Percentiles rank a stretch among this genome's conserved stretches.
Evolutionary conservation across 2,329 filamentous ascomycete species (phyloP).

Genomic region (Fusarium oxysporum): DNA sequence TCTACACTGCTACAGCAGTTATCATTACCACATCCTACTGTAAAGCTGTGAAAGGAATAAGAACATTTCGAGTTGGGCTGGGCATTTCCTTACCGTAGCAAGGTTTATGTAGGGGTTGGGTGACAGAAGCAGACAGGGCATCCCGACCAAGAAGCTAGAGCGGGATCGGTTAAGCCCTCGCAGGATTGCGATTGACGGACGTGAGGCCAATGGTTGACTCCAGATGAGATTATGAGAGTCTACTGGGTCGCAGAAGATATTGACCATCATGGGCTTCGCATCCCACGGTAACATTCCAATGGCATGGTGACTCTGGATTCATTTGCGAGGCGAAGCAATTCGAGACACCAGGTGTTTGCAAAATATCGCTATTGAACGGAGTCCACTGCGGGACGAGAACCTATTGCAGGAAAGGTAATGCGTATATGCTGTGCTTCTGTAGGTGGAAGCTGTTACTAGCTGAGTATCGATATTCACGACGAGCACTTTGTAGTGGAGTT

Average conservation of each 20-base stretch:
- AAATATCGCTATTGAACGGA: neutral
- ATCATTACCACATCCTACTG: slow-evolving; percentile 22
- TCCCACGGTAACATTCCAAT: slow-evolving; percentile 8
- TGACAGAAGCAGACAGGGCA: slow-evolving; percentile 22
- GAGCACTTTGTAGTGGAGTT: neutral
- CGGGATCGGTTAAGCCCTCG: slow-evolving; percentile 39
- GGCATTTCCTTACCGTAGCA: neutral
- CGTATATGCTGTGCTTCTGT: slow-evolving; percentile 2
- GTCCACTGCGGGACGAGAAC: neutral
- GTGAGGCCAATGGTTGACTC: slow-evolving; percentile 44
- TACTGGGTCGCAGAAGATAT: slow-evolving; percentile 46
- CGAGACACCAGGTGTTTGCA: neutral
- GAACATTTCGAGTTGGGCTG: slow-evolving; percentile 19
- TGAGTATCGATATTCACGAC: neutral
- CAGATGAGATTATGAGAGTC: slow-evolving; percentile 23
- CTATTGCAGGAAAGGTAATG: slow-evolving; percentile 3
- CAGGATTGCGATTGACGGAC: slow-evolving; percentile 46
- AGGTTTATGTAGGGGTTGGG: slow-evolving; percentile 17
- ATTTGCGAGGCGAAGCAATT: slow-evolving; percentile 13
- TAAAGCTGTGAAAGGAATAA: neutral
- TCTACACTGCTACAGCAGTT: slow-evolving; percentile 7
- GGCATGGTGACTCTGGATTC: slow-evolving; percentile 5
- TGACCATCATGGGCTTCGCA: slow-evolving; percentile 29
- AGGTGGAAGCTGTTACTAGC: slow-evolving; percentile 6
- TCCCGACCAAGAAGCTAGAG: slow-evolving; percentile 20